phyloP scores from a whole-genome alignment of 768 basidiomycete species.

The Suillus subluteus region DNA sequence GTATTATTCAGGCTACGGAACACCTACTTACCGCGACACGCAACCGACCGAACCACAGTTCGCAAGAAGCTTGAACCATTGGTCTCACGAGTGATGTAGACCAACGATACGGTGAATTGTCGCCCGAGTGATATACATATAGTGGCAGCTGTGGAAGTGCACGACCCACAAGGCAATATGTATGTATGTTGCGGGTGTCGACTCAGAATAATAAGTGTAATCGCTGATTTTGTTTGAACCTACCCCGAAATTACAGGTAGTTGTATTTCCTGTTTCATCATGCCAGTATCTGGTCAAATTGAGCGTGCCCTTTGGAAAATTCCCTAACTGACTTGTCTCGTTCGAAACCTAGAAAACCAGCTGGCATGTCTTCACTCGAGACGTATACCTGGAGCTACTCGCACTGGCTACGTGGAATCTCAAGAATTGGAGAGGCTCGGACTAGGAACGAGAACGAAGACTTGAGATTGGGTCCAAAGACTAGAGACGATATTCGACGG shows the following conservation, averaged over 20 bases:
- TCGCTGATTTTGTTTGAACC: neutral
- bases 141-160: no score
- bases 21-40: neutral
- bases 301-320: neutral
- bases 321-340: neutral
- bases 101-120: neutral
- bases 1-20: neutral
- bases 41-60: neutral
- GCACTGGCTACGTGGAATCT: no score
- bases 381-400: neutral
- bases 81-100: conserved; percentile 10
- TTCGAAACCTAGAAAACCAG: neutral
- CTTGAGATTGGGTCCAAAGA: no score
- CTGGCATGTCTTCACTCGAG: neutral
- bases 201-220: neutral
- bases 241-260: neutral
- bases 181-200: neutral
- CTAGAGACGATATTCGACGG: no score
- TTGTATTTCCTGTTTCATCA: neutral
- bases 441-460: no score
- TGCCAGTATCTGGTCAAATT: neutral
- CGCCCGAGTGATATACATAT: no score
- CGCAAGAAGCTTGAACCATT: neutral
- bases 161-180: no score
- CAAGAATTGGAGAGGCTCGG: no score